Base-by-base conservation (phyloP, 2,329 filamentous ascomycete genomes). In the Aspergillus spinulosporus region DNA sequence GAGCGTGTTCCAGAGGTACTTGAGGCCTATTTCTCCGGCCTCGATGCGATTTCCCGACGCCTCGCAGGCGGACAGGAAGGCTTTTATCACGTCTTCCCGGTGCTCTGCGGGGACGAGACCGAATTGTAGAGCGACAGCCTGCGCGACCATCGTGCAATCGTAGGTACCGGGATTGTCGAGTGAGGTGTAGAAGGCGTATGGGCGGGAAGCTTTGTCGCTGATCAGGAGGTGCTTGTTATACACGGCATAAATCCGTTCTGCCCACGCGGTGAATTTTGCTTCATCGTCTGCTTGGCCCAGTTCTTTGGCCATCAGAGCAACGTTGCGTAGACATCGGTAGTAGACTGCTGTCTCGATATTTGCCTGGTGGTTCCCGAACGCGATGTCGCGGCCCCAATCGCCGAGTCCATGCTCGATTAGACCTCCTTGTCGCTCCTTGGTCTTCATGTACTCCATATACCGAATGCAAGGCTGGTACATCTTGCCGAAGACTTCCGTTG, bases 321-420 rank as follows among this genome's bases (percentile, higher is more conserved):
- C 58, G 39, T 59, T 62, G 12, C 59, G 47, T 2, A 66, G 61
- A 44, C 64, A 66, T n/a, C 61, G 63, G 32, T 64, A 64, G 52
- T 66, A 66, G 7, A 66, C 57, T 1, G 64, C 63, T 9, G 64
- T 66, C 40, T 66, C 64, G 11, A 66, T 66, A 12, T 66, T 66
- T 5, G 62, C 64, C 49, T 66, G 64, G 31, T 66, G 62, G 39
- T 66, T 66, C 3, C 64, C 64, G 26, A 65, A 65, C 21, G 64
- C 64, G 45, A 66, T 66, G 12, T 62, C 62, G 2, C 63, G 59
- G 5, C 64, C 64, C 64, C 64, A 66, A 32, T 66, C 64, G 11
- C 64, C 64, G 0, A 66, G 57, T 0, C 64, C 64, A 28, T 66
- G 63, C 40, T 63, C 63, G 40, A 66, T 65, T 5, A 66, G 28